Evolutionary conservation across 768 basidiomycete genomes (phyloP), one percentile per base, ranked within the genome.

Genomic region (Tricholoma bakamatsutake): DNA sequence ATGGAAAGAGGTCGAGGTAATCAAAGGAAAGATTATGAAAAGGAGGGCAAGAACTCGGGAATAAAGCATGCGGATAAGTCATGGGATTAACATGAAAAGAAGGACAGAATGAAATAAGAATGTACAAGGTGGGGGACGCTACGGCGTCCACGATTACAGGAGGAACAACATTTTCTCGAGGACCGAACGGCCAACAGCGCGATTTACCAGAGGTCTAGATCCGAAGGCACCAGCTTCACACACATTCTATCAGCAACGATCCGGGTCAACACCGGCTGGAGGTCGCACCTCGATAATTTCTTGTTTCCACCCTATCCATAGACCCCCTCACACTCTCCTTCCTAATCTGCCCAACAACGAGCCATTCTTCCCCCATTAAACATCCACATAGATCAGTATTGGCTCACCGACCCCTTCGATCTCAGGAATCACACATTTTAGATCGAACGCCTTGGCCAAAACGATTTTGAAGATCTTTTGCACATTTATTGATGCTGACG

Each of bases 391-490:
- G 61, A 98, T 83, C 65, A 98, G 76, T 63, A 98, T 81, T 27
- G 97, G 97, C 70, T 98, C 95, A 53, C 96, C 97, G 27, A 95
- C 90, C 47, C 93, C 91, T 68, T 94, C 92, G 61, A 98, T 97
- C 76, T 98, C 96, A 27, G 95, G 94, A 63, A 98, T 95, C 63
- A 95, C 93, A 67, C 95, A 98, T 82, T 98, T 98, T 62, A 98
- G 82, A 74, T 98, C 97, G 66, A 98, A 98, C 31, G 95, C 94
- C 67, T 98, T 96, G 48, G 93, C 90, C 50, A 96, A 81, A 45
- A 96, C 93, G 71, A 97, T 97, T 79, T 97, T 95, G 84, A 96
- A 96, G 62, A 96, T 96, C 79, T 99, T 99, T 78, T 99, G 97
- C 53, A 99, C 96, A 73, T 99, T 99, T 77, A 98, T 97, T 58